A percentile compares a stretch with the other conserved stretches of the same genome.
Conservation (phyloP, 2,329 filamentous ascomycete species). For the Monilinia polystroma region DNA sequence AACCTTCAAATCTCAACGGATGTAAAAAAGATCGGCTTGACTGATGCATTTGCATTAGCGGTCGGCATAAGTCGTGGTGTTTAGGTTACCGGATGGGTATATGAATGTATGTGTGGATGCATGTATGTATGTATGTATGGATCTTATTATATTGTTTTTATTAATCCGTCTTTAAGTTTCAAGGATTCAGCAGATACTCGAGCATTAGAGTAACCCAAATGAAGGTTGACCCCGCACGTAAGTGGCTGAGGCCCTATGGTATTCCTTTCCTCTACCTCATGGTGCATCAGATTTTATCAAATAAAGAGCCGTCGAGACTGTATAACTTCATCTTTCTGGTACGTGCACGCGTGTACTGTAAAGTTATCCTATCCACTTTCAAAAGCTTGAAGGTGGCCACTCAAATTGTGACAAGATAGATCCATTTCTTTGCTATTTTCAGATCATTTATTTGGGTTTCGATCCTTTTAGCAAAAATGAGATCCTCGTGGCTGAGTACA, state of each 20-base stretch:
- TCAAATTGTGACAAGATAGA: neutral
- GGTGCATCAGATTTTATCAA: conserved; percentile 11
- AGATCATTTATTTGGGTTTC: neutral
- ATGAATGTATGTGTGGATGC: too few species aligned
- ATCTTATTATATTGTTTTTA: neutral
- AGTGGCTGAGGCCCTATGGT: conserved; percentile 9
- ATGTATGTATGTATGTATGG: too few species aligned
- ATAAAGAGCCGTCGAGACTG: neutral
- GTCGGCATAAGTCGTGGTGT: conserved; percentile 8
- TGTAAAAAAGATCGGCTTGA: conserved; percentile 18
- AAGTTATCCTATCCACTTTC: conserved; percentile 6
- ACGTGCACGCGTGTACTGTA: neutral
- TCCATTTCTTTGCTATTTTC: conserved; percentile 16
- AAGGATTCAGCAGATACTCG: neutral
- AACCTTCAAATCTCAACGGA: conserved; percentile 8
- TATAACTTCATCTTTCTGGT: neutral
- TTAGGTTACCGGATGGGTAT: too few species aligned
- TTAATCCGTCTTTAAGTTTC: neutral
- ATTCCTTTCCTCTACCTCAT: neutral
- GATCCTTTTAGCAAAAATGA: neutral
- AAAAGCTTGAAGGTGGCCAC: conserved; percentile 14
- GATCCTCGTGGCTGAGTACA: conserved; percentile 6
- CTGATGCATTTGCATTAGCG: conserved; percentile 22
- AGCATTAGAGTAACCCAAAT: neutral
- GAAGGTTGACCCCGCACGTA: conserved; percentile 17